Evolutionary conservation across 23 red algal species (phyloP), one percentile per base, ranked within the genome.

Genomic region (Gracilaria domingensis): DNA sequence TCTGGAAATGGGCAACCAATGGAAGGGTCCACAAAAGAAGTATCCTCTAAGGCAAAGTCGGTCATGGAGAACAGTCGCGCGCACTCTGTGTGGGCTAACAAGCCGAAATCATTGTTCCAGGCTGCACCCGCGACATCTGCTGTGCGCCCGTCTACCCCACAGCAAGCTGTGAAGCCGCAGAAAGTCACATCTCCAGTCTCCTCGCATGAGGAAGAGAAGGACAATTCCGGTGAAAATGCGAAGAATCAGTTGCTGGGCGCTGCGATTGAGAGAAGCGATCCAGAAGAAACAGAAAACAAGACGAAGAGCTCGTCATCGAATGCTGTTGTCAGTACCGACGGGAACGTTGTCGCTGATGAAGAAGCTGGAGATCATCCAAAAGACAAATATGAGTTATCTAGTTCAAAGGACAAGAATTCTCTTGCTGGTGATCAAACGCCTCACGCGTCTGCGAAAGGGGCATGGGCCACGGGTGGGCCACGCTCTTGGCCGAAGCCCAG

Each of bases 61-160:
- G 72, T 59, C 17, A 71, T 49, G 4, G 86, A 75, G 7, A 75
- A 45, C 36, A 75, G 37, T 45, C 69, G 69, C 28, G 69, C 69
- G n/a, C 69, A 65, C 21, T 92, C 88, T 53, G 88, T 82, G 18
- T 92, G 88, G 88, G 88, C 88, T 13, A 92, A 92, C 55, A 82
- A 81, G 60, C 88, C 88, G 20, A 92, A 82, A 66, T 92, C 88
- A 32, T 54, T 92, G 65, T 83, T 92, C 51, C 60, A 92, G 45
- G 56, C 88, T 71, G 88, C 61, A 42, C 20, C 88, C 14, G 79
- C 45, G 44, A 23, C 44, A 21, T 25, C 71, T 23, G 42, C 66
- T 40, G 18, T 66, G 33, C 54, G 53, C 17, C 54, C 70, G 1
- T 4, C 33, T 8, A 73, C 84, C 38, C 48, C 72, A 11, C 77